Base-by-base conservation (phyloP, 768 basidiomycete species). In the Rhodosporidiobolus sp. region DNA sequence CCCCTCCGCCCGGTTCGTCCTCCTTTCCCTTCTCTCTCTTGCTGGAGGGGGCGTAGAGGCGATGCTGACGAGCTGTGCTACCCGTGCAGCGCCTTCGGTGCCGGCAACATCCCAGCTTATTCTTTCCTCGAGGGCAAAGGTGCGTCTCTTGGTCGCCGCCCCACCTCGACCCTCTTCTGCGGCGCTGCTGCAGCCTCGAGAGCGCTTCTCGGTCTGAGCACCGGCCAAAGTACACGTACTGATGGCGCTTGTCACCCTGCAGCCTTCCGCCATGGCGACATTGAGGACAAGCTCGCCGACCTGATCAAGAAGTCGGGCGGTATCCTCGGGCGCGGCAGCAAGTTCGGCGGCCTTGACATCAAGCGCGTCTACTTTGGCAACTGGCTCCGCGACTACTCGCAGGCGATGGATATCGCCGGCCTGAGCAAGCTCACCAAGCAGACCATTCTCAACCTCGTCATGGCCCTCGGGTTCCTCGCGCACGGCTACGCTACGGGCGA, bases 381-480 rank as follows among this genome's bases (percentile, higher is more conserved):
- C 79, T 92, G 91, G 92, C 84, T 94, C 48, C 85, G 93, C 50
- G 92, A 94, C 82, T 94, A 93, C 81, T 89, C 88, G 76, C 89
- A 70, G 78, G 83, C 70, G 74, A 83, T 81, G 80, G 82, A 80
- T 66, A 77, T 79, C 30, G 79, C 77, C 22, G 78, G 74, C 12
- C 72, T 78, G 5, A 38, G 49, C 50, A 77, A 78, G 76, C 55
- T 73, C 24, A 56, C 68, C 9, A 76, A 76, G 65, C 67, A 70
- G 61, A 70, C 75, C 0, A 76, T 74, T 30, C 58, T 73, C 14
- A 73, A 65, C 63, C 77, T 83, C 17, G 87, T 88, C 82, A 93
- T 94, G 89, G 90, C 86, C 26, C 88, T 95, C 59, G 94, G 94
- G 14, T 97, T 97, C 82, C 81, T 94, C 82, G 91, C 89, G 72